Evolutionary conservation across 768 basidiomycete genomes (phyloP), one percentile per base, ranked within the genome.

Genomic region (Cystofilobasidium macerans): DNA sequence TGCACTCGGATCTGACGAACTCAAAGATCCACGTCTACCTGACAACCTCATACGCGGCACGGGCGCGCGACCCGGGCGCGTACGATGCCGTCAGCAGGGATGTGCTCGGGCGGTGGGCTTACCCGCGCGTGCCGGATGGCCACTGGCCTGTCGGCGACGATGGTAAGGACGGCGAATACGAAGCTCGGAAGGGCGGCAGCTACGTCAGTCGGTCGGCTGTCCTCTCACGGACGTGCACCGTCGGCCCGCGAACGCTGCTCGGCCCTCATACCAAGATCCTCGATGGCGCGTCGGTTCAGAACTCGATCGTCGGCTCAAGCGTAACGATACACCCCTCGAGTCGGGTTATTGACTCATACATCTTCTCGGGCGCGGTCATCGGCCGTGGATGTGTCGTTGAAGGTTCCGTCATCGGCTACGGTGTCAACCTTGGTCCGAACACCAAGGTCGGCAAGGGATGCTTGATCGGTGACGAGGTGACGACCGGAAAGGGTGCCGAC

Each of bases 51-150:
- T 98, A 95, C 77, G 90, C 93, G 20, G 89, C 90, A 22, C 85
- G 92, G 26, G 91, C 97, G 54, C 85, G 86, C 73, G 93, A 99
- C 72, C 92, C 92, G 3, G 85, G 85, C 72, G 89, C 87, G 70
- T 97, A 92, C 75, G 92, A 87, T 69, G 85, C 87, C 11, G 81
- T 97, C 72, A 94, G 92, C 78, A 89, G 90, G 76, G 92, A 97
- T 71, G 89, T 99, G 57, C 77, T 98, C 35, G 83, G 89, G 51
- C 81, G 95, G 70, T 92, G 91, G 88, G 88, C 89, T 7, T 98
- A 94, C 78, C 95, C 95, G 1, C 79, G 98, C 12, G 91, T 92
- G 6, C 94, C 94, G 12, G 95, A 97, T 74, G 85, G 93, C 74
- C 89, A 92, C 75, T 83, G 92, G 71, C 91, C 90, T 2, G 82